Evolutionary conservation across 352 stramenopile genomes (phyloP).

Genomic region (Pythium sp.): DNA sequence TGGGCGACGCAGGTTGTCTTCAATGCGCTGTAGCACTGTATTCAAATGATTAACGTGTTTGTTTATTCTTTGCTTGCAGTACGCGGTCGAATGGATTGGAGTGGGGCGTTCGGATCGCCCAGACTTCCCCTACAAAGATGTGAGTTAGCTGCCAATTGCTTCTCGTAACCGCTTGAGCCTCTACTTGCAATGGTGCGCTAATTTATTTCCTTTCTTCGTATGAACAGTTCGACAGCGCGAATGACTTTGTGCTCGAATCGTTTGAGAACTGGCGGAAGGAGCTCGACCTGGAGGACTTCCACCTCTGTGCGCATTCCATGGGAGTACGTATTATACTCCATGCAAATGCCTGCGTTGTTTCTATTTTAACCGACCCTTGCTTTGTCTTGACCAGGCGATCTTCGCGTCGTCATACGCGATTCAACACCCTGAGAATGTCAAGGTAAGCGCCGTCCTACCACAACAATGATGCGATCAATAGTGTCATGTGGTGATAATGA

Average conservation of each 20-base stretch:
- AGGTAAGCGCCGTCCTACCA: conserved; percentile 22
- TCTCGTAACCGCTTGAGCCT: too few species aligned
- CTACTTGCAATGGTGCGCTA: neutral
- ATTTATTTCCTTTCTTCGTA: neutral
- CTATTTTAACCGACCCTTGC: neutral
- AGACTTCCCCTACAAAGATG: conserved; percentile 66
- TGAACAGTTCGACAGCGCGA: conserved; percentile 70
- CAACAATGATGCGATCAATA: neutral
- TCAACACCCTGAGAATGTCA: conserved; percentile 53
- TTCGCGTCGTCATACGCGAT: conserved; percentile 77
- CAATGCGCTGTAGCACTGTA: neutral
- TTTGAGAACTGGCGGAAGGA: conserved; percentile 82
- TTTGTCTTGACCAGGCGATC: conserved; percentile 51
- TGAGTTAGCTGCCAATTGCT: conserved; percentile 22
- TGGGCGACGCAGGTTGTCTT: conserved; percentile 4
- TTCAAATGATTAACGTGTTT: neutral
- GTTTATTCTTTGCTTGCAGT: conserved; percentile 30
- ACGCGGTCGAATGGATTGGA: conserved; percentile 84
- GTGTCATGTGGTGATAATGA: neutral
- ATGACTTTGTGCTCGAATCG: conserved; percentile 63
- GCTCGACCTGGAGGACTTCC: conserved; percentile 62
- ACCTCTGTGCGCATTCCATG: conserved; percentile 82
- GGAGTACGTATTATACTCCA: conserved; percentile 35
- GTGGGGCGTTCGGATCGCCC: conserved; percentile 75
- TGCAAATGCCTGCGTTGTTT: neutral